Base-by-base conservation (phyloP, 225 moss, liverwort and hornwort genomes). In the Physcomitrellopsis africana region DNA sequence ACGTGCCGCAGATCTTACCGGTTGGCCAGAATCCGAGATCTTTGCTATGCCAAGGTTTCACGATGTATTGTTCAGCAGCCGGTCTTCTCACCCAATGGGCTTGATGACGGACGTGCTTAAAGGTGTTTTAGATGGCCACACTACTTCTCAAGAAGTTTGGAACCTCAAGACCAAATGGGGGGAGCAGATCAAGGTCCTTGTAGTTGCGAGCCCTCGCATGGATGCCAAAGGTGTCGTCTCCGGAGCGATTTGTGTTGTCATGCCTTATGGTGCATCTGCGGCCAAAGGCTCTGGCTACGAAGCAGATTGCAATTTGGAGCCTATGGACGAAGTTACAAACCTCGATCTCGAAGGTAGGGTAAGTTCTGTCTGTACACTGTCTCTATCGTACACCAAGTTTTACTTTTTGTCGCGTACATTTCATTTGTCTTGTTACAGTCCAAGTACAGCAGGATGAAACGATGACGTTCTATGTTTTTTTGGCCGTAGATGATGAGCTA, bases 111-210 rank as follows among this genome's bases (percentile, higher is more conserved):
- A 80, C 20, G 51, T 85, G 22, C 49, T 88, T 54, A 80, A 67
- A 68, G 85, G 72, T 2, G 82, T 82, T 37, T 45, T 78, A 11
- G 80, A 75, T 67, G 87, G 84, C 13, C 82, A 77, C 70, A 77
- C 14, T 63, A 60, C 17, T 8, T 43, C 65, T 42, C 66, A 82
- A 10, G 80, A 88, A 63, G 74, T 80, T 3, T 88, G 87, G 87
- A 72, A 48, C 49, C 22, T 88, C 69, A 82, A 78, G 75, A 88
- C 82, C 3, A 88, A 88, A 63, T 88, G 87, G 82, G 82, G 85
- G 18, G 67, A 78, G 74, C 65, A 67, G 14, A 46, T 82, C 65
- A 78, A 82, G 54, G 85, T 78, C 10, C 62, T 80, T 10, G 47
- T 88, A 29, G 72, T 80, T 42, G 82, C 82, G 7, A 85, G 82